phyloP scores from a whole-genome alignment of 192 early-diverging fungal species.

The Coemansia sp. region DNA sequence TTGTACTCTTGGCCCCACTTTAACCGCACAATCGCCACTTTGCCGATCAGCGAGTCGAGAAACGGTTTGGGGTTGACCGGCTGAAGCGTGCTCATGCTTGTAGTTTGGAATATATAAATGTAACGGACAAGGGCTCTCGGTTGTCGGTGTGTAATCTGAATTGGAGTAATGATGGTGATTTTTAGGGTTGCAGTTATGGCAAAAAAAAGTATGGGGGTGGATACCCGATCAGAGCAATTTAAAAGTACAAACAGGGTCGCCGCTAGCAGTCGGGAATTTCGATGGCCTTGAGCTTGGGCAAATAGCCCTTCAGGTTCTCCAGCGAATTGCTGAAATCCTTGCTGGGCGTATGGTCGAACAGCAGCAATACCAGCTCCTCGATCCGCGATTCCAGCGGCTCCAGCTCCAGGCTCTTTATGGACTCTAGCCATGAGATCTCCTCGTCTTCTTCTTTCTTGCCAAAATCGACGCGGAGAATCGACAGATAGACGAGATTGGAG shows the following conservation, averaged over 20 bases:
- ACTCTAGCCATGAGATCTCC: not conserved
- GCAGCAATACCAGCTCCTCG: constrained; percentile 1
- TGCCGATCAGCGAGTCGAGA: constrained; percentile 86
- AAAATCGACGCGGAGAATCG: not conserved
- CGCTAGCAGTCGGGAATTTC: not conserved
- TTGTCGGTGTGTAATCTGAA: too few relatives aligned
- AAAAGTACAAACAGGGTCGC: too few relatives aligned
- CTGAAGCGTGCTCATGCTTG: constrained; percentile 54
- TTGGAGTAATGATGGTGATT: too few relatives aligned
- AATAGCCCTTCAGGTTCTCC: not conserved
- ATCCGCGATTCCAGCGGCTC: not conserved
- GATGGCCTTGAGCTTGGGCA: not conserved
- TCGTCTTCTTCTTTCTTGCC: not conserved
- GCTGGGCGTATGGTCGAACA: not conserved
- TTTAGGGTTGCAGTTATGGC: too few relatives aligned
- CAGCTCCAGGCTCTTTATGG: not conserved
- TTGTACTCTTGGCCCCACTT: constrained; percentile 99
- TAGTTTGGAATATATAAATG: too few relatives aligned
- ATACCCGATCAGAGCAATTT: constrained; percentile 2
- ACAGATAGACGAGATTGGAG: not conserved
- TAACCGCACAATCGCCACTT: constrained; percentile 85
- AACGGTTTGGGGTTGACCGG: constrained; percentile 98
- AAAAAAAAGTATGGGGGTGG: not conserved
- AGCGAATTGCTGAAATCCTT: not conserved
- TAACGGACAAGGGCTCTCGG: too few relatives aligned